Evolutionary conservation across 1,284 basidiomycete species (phyloP).

Genomic region (Ustilago vetiveriae): DNA sequence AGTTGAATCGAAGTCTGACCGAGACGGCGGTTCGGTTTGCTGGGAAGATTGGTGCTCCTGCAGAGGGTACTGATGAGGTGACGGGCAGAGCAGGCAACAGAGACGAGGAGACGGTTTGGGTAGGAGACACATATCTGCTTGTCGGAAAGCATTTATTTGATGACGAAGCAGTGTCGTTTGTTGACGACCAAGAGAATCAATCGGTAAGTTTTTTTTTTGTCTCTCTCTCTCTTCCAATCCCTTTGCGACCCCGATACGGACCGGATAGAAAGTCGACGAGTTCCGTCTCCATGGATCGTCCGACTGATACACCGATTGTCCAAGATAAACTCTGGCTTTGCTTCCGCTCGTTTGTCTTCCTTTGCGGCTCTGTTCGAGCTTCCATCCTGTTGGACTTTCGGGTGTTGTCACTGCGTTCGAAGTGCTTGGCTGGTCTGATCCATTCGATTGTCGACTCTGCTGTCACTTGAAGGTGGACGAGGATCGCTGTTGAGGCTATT

Average conservation of each 20-base stretch:
- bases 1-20: slow-evolving; percentile 51
- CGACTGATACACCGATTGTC: slow-evolving; percentile 46
- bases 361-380: too few species aligned
- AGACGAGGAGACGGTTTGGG: slow-evolving; percentile 19
- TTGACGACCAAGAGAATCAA: neutral
- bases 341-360: neutral
- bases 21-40: slow-evolving; percentile 39
- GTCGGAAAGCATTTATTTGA: neutral
- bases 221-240: too few species aligned
- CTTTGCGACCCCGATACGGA: slow-evolving; percentile 7
- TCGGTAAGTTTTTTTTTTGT: too few species aligned
- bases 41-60: neutral
- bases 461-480: too few species aligned
- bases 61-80: neutral
- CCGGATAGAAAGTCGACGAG: slow-evolving; percentile 44
- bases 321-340: slow-evolving; percentile 12
- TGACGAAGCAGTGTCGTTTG: neutral
- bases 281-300: slow-evolving; percentile 11
- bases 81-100: too few species aligned
- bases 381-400: too few species aligned
- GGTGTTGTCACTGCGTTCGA: too few species aligned
- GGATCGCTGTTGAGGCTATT: too few species aligned
- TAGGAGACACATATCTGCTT: slow-evolving; percentile 37
- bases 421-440: too few species aligned
- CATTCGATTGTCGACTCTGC: too few species aligned